Conservation (phyloP, 176 grass and related monocot genomes). For the Zoysia japonica region DNA sequence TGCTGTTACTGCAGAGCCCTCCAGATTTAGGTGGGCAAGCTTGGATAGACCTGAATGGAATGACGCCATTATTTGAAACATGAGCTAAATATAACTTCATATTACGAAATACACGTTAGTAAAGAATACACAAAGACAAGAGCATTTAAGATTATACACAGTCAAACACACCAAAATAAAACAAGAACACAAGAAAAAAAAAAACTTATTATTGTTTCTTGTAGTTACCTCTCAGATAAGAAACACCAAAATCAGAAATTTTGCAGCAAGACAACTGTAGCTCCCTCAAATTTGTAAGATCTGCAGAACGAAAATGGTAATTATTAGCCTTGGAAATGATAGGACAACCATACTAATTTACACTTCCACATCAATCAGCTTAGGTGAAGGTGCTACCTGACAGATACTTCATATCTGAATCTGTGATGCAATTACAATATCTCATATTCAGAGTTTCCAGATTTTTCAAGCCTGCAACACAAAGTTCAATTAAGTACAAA, state of each 20-base stretch:
- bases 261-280: conserved; percentile 82
- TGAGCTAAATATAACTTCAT: not conserved
- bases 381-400: conserved; percentile 59
- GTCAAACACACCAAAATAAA: conserved; percentile 4
- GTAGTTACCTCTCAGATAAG: conserved; percentile 74
- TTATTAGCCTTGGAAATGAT: conserved; percentile 32
- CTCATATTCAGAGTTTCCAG: conserved; percentile 87
- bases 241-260: conserved; percentile 77
- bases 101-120: conserved; percentile 22
- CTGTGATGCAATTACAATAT: conserved; percentile 90
- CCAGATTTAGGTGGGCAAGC: conserved; percentile 75
- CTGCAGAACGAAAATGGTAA: conserved; percentile 41
- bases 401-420: conserved; percentile 84
- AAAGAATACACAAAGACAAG: conserved; percentile 11
- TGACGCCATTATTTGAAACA: conserved; percentile 13
- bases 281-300: conserved; percentile 78
- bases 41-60: conserved; percentile 65
- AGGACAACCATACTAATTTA: conserved; percentile 12
- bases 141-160: not conserved
- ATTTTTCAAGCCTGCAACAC: conserved; percentile 71
- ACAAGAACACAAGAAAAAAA: not conserved
- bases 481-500: conserved; percentile 21
- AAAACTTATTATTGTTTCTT: conserved; percentile 21
- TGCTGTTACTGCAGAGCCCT: conserved; percentile 75
- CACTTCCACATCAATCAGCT: not conserved